Evolutionary conservation across 2,329 filamentous ascomycete genomes (phyloP).

Genomic region (Stylonectria norvegica): DNA sequence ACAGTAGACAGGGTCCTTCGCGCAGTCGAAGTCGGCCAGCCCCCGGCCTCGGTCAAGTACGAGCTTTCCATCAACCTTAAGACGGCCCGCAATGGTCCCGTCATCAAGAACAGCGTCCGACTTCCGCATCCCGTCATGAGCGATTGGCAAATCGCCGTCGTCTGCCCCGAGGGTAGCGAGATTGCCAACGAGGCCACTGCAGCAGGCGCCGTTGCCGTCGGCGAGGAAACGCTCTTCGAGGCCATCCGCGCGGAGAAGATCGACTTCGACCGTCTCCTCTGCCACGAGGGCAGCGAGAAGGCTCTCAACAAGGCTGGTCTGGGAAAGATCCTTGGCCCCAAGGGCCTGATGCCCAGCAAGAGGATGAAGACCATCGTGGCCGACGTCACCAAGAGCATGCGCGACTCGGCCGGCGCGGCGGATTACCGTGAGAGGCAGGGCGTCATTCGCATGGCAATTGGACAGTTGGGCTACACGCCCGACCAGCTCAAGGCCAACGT

Average conservation of each 20-base stretch:
- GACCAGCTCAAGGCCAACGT: conserved; percentile 84
- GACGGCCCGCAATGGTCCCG: conserved; percentile 79
- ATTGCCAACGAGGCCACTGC: conserved; percentile 69
- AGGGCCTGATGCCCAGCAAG: conserved; percentile 84
- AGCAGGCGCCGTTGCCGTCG: conserved; percentile 78
- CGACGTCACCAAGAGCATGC: conserved; percentile 71
- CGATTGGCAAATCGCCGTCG: conserved; percentile 83
- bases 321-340: conserved; percentile 79
- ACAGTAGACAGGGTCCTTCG: conserved; percentile 85
- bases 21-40: conserved; percentile 83
- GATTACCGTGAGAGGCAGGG: conserved; percentile 85
- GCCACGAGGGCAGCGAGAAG: conserved; percentile 72
- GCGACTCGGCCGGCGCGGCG: conserved; percentile 77
- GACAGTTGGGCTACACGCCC: conserved; percentile 84
- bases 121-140: conserved; percentile 89
- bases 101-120: conserved; percentile 81
- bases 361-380: conserved; percentile 88
- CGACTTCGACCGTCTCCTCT: conserved; percentile 85
- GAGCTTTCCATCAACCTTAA: conserved; percentile 81
- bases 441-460: conserved; percentile 84
- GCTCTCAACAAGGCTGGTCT: conserved; percentile 79
- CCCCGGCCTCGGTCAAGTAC: conserved; percentile 75
- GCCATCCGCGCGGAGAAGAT: conserved; percentile 70
- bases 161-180: conserved; percentile 78
- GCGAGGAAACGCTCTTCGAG: conserved; percentile 82